Evolutionary conservation across 2,329 filamentous ascomycete genomes (phyloP).

Genomic region (Clonostachys byssicola): DNA sequence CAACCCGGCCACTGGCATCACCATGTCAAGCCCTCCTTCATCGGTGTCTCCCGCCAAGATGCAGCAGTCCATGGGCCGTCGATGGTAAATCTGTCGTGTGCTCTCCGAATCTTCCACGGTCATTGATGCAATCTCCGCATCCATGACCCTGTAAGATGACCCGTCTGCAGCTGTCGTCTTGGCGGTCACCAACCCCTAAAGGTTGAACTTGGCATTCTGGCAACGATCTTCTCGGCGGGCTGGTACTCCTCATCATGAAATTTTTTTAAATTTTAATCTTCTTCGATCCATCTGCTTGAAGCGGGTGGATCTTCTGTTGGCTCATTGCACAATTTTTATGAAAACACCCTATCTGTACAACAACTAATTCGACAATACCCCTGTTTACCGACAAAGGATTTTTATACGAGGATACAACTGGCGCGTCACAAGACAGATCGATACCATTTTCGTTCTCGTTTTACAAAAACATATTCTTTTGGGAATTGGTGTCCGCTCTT

Average conservation of each 20-base stretch:
- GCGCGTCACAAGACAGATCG: constrained; percentile 38
- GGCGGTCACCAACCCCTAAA: constrained; percentile 37
- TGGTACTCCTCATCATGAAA: constrained; percentile 29
- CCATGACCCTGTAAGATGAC: constrained; percentile 25
- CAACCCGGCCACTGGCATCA: constrained; percentile 87
- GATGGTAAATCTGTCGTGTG: constrained; percentile 40
- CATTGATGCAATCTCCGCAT: constrained; percentile 17
- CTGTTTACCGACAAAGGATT: constrained; percentile 17
- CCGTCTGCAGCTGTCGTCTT: constrained; percentile 37
- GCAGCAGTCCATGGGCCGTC: constrained; percentile 47
- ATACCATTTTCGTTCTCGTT: constrained; percentile 36
- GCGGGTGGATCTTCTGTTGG: constrained; percentile 6
- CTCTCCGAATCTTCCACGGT: constrained; percentile 26
- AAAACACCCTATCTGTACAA: constrained; percentile 42
- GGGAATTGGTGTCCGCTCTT: constrained; percentile 19
- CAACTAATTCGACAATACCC: constrained; percentile 15
- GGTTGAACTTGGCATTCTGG: constrained; percentile 19
- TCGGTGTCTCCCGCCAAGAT: constrained; percentile 61
- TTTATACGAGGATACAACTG: constrained; percentile 25
- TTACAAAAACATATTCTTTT: constrained; percentile 11
- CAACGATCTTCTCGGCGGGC: constrained; percentile 35
- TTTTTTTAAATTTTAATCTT: constrained; percentile 3
- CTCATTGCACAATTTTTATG: constrained; percentile 34
- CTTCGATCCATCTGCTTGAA: constrained; percentile 13
- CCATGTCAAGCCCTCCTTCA: constrained; percentile 82